Conservation (phyloP, 345 rosid genomes). For the Geranium rotundifolium region DNA sequence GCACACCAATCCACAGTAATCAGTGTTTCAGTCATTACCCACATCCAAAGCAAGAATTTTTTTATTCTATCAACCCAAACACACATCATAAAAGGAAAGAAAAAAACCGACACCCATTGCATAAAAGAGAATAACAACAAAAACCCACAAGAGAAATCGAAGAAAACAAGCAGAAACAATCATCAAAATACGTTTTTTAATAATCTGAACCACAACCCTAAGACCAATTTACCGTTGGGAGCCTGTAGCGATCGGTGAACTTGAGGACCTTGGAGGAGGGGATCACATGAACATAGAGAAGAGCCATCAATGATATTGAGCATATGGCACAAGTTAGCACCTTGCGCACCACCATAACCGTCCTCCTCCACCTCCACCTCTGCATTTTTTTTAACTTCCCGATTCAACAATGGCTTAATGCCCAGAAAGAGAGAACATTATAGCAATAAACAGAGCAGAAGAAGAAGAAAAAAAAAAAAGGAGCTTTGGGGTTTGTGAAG, state of each 20-base stretch:
- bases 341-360: constrained; percentile 34
- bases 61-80: not conserved
- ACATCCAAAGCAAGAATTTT: not conserved
- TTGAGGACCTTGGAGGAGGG: constrained; percentile 35
- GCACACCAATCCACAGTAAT: not conserved
- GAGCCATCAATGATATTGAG: constrained; percentile 32
- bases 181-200: no score
- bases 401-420: not conserved
- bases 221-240: constrained; percentile 1
- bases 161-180: not conserved
- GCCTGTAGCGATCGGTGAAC: constrained; percentile 34
- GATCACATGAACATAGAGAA: constrained; percentile 45
- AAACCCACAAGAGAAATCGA: not conserved
- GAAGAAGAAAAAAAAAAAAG: no score
- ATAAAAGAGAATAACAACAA: no score
- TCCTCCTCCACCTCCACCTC: constrained; percentile 27
- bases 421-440: not conserved
- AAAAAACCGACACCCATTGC: no score
- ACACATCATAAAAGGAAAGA: no score
- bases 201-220: no score
- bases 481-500: no score
- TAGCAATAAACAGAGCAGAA: no score
- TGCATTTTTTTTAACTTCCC: constrained; percentile 12
- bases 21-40: not conserved
- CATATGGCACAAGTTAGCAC: constrained; percentile 53